These are phyloP conservation scores for Skeletonema costatum DNA, from an alignment of 108 stramenopile species.

Conservation along the genomic window DNA sequence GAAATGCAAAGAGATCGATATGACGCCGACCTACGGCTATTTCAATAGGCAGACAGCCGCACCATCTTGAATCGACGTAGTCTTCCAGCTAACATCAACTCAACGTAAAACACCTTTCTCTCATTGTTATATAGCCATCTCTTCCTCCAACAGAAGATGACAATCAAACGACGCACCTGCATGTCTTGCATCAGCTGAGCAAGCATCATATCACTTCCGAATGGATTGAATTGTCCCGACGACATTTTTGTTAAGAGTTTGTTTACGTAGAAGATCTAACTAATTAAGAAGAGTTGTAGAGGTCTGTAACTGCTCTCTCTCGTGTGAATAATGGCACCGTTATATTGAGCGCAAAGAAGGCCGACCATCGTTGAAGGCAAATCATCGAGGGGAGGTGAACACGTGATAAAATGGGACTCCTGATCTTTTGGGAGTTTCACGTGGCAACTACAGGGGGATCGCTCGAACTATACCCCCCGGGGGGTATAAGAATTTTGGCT, in stretches of 20 bases:
- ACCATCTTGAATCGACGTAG: too few relatives aligned
- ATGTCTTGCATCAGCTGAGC: constrained; percentile 88
- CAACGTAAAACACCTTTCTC: not conserved
- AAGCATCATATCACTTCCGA: constrained; percentile 71
- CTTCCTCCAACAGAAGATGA: not conserved
- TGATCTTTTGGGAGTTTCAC: not conserved
- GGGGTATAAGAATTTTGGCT: too few relatives aligned
- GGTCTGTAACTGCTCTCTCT: too few relatives aligned
- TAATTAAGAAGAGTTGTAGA: not conserved
- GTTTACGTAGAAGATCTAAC: not conserved
- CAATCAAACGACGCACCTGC: constrained; percentile 56
- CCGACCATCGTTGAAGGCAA: not conserved
- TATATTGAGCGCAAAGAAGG: not conserved
- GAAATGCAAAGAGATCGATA: not conserved
- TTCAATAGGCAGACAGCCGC: not conserved
- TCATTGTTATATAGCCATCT: not conserved
- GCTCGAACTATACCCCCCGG: too few relatives aligned
- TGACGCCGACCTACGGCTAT: not conserved
- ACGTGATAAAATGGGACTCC: not conserved
- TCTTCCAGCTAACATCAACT: too few relatives aligned
- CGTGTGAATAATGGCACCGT: too few relatives aligned
- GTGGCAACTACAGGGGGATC: too few relatives aligned
- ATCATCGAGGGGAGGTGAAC: not conserved
- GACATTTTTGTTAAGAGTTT: not conserved
- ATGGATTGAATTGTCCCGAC: constrained; percentile 20